Conservation (phyloP, 1,139 yeast species). For the Yamadazyma jaroonii region DNA sequence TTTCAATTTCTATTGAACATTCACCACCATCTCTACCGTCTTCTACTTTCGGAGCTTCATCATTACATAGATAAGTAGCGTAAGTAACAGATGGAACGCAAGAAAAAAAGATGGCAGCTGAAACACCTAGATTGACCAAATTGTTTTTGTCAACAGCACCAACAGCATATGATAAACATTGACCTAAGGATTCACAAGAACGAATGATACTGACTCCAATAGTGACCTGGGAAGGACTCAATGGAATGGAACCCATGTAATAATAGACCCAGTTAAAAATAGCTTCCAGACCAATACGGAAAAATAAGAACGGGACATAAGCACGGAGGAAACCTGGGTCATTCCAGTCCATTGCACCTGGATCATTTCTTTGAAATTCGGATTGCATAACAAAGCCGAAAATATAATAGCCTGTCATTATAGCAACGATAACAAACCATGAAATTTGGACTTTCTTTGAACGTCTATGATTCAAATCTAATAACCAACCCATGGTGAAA, state of each 20-base stretch:
- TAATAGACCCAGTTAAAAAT: slow-evolving; percentile 21
- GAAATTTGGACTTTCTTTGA: slow-evolving; percentile 9
- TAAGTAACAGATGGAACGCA: slow-evolving; percentile 14
- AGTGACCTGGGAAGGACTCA: slow-evolving; percentile 12
- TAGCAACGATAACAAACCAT: slow-evolving; percentile 13
- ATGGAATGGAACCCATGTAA: slow-evolving; percentile 19
- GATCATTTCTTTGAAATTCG: slow-evolving; percentile 12
- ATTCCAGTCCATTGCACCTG: slow-evolving; percentile 17
- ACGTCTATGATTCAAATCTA: slow-evolving; percentile 12
- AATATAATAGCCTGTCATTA: slow-evolving; percentile 15
- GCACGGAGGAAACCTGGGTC: slow-evolving; percentile 15
- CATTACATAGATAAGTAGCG: slow-evolving; percentile 5
- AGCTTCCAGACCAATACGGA: slow-evolving; percentile 17
- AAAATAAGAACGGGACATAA: slow-evolving; percentile 18
- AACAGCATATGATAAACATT: slow-evolving; percentile 17
- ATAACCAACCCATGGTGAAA: slow-evolving; percentile 13
- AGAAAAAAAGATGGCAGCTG: slow-evolving; percentile 18
- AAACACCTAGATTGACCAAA: slow-evolving; percentile 17
- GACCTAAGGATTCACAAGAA: slow-evolving; percentile 10
- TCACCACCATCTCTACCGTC: no score
- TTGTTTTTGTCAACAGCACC: slow-evolving; percentile 17
- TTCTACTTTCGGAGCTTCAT: background rate
- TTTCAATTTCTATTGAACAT: no score
- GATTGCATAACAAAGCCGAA: slow-evolving; percentile 17
- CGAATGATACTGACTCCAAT: slow-evolving; percentile 10